Percentiles rank a stretch among this genome's conserved stretches.
These are phyloP conservation scores for Cryptosporidium viatorum DNA, from an alignment of 169 alveolate genomes.

Conservation along the genomic window DNA sequence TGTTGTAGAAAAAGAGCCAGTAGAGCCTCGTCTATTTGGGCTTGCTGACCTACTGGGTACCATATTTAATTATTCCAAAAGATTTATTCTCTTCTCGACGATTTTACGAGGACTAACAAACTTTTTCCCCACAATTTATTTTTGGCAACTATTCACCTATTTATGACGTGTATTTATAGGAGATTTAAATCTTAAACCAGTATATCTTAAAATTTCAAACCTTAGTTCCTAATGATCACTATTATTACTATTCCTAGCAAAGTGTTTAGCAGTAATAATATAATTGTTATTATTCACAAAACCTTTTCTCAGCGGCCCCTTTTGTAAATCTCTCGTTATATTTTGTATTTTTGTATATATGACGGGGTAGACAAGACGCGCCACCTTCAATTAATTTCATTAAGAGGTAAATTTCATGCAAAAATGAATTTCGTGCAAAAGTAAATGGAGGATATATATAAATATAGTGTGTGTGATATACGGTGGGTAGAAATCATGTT, in stretches of 20 bases:
- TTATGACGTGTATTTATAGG: not conserved
- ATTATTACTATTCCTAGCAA: not conserved
- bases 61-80: slow-evolving; percentile 14
- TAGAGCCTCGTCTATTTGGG: slow-evolving; percentile 37
- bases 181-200: not conserved
- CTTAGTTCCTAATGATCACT: not conserved
- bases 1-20: slow-evolving; percentile 2
- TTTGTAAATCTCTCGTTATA: not conserved
- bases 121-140: not conserved
- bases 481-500: too few species aligned
- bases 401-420: not conserved
- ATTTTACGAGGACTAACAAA: not conserved
- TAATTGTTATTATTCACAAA: too few species aligned
- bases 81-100: not conserved
- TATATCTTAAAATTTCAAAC: not conserved
- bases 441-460: too few species aligned
- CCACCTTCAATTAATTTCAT: not conserved
- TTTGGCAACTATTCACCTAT: not conserved
- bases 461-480: too few species aligned
- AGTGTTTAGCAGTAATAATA: too few species aligned
- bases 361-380: not conserved
- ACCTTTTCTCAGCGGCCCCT: not conserved
- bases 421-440: too few species aligned
- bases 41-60: slow-evolving; percentile 30
- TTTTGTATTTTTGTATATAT: too few species aligned